Evolutionary conservation across 768 basidiomycete species (phyloP), one percentile per base, ranked within the genome.

Genomic region (Psilocybe sp.): DNA sequence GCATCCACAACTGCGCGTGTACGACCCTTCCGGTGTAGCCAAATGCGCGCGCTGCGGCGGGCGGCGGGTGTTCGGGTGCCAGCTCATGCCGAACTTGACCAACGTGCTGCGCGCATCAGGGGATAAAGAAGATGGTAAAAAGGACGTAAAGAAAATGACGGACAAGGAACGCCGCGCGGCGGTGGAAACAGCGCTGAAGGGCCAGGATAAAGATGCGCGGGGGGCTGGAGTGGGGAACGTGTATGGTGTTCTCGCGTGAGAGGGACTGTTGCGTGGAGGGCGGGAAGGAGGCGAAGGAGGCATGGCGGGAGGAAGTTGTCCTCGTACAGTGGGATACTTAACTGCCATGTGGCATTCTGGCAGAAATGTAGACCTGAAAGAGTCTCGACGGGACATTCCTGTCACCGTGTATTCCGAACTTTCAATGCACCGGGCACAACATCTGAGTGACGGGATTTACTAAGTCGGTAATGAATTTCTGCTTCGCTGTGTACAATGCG

Each of bases 211-310:
- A 44, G 63, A 68, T 1, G 79, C 72, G 12, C 73, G 71, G 38
- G 87, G 86, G n/a, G 0, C 93, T 98, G 91, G 92, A 95, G 51
- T 98, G 94, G 92, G 96, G 96, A 0, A 95, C 89, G 1, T 84
- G 87, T 49, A 73, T 96, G 72, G 76, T 98, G 9, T 96, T 94
- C 68, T 89, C 89, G 1, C 98, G 96, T 60, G 78, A 79, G 59
- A 77, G 76, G 40, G 91, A 96, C 64, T 97, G 94, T 63, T 83
- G 80, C 60, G 47, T 70, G 46, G 70, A 67, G 39, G 73, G 69
- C 18, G 72, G 67, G 5, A 59, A 59, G 46, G 55, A 54, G 23
- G 39, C 38, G 12, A 58, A 52, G 15, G 56, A 58, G 44, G 50
- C 49, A 12, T 60, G 62, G 62, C 51, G 51, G 34, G 61, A 71